Evolutionary conservation across 495 filamentous ascomycete species (phyloP).

Genomic region (Penicillium flavigenum): DNA sequence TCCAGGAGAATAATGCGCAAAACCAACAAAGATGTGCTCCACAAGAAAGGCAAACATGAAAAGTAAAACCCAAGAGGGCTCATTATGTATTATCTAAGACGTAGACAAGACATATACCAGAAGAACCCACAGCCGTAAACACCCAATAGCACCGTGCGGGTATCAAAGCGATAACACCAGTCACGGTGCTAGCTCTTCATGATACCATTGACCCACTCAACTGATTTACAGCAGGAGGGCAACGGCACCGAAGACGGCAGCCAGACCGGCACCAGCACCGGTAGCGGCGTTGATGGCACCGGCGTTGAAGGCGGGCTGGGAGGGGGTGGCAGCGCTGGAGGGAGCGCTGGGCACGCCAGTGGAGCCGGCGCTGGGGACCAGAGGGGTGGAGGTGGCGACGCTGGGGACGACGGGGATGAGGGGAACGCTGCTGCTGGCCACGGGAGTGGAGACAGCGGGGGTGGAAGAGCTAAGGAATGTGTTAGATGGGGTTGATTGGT

Average conservation of each 20-base stretch:
- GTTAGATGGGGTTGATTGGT: conserved; percentile 15
- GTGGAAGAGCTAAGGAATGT: conserved; percentile 20
- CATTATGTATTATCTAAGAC: conserved; percentile 34
- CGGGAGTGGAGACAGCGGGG: not conserved
- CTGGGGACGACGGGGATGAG: conserved; percentile 52
- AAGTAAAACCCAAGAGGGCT: conserved; percentile 14
- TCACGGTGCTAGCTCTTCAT: conserved; percentile 12
- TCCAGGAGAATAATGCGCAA: conserved; percentile 22
- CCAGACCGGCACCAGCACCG: conserved; percentile 68
- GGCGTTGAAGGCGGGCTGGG: conserved; percentile 45
- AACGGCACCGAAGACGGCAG: conserved; percentile 70
- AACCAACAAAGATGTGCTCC: conserved; percentile 3
- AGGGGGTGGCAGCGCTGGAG: conserved; percentile 49
- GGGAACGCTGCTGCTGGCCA: conserved; percentile 12
- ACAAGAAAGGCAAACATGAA: conserved; percentile 14
- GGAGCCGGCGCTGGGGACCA: conserved; percentile 11
- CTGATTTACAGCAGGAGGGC: conserved; percentile 71
- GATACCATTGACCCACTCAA: conserved; percentile 12
- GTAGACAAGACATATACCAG: conserved; percentile 30
- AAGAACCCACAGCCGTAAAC: conserved; percentile 15
- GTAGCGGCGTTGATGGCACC: conserved; percentile 49
- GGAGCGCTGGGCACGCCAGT: conserved; percentile 38
- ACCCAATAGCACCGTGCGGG: conserved; percentile 8
- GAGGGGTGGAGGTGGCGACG: conserved; percentile 14
- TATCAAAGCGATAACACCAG: conserved; percentile 1